These are phyloP conservation scores for Citrus unshiu DNA, from an alignment of 345 rosid species.

Conservation along the genomic window DNA sequence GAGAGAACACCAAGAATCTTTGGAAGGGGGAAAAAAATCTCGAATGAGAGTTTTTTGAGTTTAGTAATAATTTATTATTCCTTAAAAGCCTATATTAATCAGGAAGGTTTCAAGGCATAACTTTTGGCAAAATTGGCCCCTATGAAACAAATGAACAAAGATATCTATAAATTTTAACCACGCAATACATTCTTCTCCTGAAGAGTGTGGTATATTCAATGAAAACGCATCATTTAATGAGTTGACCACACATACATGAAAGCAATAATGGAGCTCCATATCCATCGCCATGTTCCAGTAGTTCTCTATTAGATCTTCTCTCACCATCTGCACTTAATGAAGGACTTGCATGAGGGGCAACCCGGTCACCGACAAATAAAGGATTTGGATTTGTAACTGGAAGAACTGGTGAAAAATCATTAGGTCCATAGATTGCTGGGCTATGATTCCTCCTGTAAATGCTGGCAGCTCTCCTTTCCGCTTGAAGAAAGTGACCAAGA, in stretches of 20 bases:
- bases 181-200: background rate
- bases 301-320: constrained; percentile 24
- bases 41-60: background rate
- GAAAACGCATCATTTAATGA: constrained; percentile 20
- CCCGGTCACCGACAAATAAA: constrained; percentile 18
- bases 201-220: background rate
- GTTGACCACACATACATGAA: constrained; percentile 44
- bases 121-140: background rate
- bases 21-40: background rate
- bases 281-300: constrained; percentile 27
- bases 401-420: constrained; percentile 25
- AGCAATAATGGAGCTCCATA: constrained; percentile 35
- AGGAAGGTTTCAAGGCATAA: background rate
- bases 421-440: constrained; percentile 16
- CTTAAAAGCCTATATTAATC: constrained; percentile 2
- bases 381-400: constrained; percentile 17
- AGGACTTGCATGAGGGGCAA: constrained; percentile 20
- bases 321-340: constrained; percentile 12
- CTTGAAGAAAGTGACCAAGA: constrained; percentile 71
- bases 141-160: background rate
- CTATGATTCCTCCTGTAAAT: constrained; percentile 24
- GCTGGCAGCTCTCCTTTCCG: constrained; percentile 53
- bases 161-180: background rate
- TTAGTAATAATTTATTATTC: background rate
- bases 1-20: constrained; percentile 1